Evolutionary conservation across 495 filamentous ascomycete genomes (phyloP), one percentile per base, ranked within the genome.

Genomic region (Ascodesmis nigricans): DNA sequence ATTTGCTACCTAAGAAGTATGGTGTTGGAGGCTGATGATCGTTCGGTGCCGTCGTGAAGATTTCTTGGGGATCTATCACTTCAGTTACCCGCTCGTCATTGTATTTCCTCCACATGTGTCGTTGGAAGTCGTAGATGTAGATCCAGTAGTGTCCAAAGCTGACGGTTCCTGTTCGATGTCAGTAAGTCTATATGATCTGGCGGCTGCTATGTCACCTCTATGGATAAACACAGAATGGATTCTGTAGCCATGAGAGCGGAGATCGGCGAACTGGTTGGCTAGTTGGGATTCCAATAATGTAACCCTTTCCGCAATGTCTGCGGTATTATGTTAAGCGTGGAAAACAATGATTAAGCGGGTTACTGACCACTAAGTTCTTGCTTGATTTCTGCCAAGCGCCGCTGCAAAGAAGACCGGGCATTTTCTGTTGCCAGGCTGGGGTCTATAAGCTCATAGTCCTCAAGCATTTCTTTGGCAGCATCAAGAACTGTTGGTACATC

Each of bases 181-280:
- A 20, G 21, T 8, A 14, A 14, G 10, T 11, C 20, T 16, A 31
- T 42, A 10, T 40, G 11, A n/a, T 27, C 7, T 11, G 1, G 27
- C 17, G 15, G 11, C 9, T 5, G 3, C 11, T 15, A 1, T 27
- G 37, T 53, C 43, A 28, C 74, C 90, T 3, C 73, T 67, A 49
- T 99, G 90, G 32, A 92, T 78, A 53, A 95, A 84, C 14, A 93
- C 75, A 0, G 87, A 78, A 37, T 90, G 78, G 8, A 99, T 67
- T n/a, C 65, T 69, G 53, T 93, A 99, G 2, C 69, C 62, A 15
- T 78, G 53, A 15, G 68, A 51, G 20, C 58, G 60, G 42, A 66
- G 54, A 35, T 63, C 61, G 2, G 52, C 56, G 44, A 83, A 91
- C 40, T 79, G 65, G 21, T 45, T 58, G n/a, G 61, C 49, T n/a